phyloP scores from a whole-genome alignment of 306 rosid genomes.

The Castanea sativa region DNA sequence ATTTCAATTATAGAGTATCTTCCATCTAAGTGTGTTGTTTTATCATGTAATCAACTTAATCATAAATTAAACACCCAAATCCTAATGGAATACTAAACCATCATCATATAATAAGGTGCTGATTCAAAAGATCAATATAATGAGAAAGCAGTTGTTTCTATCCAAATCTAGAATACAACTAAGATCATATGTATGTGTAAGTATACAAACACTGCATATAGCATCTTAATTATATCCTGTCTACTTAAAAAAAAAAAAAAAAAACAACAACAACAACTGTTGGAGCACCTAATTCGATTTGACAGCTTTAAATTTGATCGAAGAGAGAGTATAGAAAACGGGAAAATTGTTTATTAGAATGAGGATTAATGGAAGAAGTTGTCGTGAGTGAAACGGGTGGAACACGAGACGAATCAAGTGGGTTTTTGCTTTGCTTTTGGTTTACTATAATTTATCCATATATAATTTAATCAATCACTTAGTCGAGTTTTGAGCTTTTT shows the following conservation, averaged over 20 bases:
- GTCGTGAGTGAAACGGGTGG: slow-evolving; percentile 43
- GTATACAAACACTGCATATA: background rate
- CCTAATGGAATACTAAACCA: background rate
- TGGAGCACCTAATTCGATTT: slow-evolving; percentile 26
- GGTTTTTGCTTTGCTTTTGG: slow-evolving; percentile 46
- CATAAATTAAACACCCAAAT: background rate
- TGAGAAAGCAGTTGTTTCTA: background rate
- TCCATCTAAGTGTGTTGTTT: background rate
- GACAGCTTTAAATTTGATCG: slow-evolving; percentile 38
- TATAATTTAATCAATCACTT: slow-evolving; percentile 26
- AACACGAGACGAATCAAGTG: slow-evolving; percentile 68
- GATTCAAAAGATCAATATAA: background rate
- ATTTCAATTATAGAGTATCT: too few species aligned
- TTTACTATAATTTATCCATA: slow-evolving; percentile 22
- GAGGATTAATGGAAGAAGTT: slow-evolving; percentile 42
- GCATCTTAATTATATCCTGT: background rate
- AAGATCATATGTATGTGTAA: background rate
- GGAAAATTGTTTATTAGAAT: slow-evolving; percentile 6
- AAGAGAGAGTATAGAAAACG: slow-evolving; percentile 14
- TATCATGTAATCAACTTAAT: background rate
- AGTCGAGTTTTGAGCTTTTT: slow-evolving; percentile 28
- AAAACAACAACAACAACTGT: slow-evolving; percentile 13
- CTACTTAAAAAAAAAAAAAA: slow-evolving; percentile 1
- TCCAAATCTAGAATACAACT: background rate
- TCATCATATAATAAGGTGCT: background rate